A percentile compares a stretch with the other conserved stretches of the same genome.
Conservation (phyloP, 768 basidiomycete genomes). For the Porphyrellus cyaneotinctus region DNA sequence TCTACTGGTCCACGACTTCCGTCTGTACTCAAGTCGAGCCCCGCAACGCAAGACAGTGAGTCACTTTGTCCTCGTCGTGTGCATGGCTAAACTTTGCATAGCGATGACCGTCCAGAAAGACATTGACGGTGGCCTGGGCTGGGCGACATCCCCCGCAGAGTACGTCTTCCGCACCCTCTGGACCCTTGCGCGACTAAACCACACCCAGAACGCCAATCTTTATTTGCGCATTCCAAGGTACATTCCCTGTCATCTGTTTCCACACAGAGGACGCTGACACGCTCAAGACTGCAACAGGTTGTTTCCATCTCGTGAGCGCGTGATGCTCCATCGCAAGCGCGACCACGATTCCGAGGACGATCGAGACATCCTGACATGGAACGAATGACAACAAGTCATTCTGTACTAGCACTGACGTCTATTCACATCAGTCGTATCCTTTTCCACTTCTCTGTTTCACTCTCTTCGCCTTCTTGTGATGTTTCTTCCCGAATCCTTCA, state of each 20-base stretch:
- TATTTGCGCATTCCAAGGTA: constrained; percentile 67
- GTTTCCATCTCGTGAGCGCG: constrained; percentile 63
- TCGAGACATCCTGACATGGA: constrained; percentile 67
- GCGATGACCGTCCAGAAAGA: constrained; percentile 55
- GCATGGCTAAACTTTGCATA: constrained; percentile 19
- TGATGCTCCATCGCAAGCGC: constrained; percentile 68
- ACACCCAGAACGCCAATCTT: constrained; percentile 67
- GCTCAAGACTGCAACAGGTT: constrained; percentile 61
- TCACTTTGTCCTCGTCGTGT: background rate
- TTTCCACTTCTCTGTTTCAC: constrained; percentile 89
- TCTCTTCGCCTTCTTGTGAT: constrained; percentile 76
- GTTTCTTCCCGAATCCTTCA: constrained; percentile 60
- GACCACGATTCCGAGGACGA: constrained; percentile 62
- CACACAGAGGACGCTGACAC: background rate
- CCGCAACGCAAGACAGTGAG: constrained; percentile 33
- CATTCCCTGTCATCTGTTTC: background rate
- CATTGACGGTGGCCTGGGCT: constrained; percentile 48
- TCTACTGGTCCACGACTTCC: constrained; percentile 29
- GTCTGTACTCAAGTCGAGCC: constrained; percentile 32
- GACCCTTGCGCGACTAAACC: constrained; percentile 2
- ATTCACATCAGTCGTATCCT: constrained; percentile 67
- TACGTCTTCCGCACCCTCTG: constrained; percentile 32
- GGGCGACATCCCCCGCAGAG: constrained; percentile 64
- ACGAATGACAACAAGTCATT: constrained; percentile 37
- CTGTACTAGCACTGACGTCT: background rate